Base-by-base conservation (phyloP, 225 moss, liverwort and hornwort species). In the Climacium dendroides region DNA sequence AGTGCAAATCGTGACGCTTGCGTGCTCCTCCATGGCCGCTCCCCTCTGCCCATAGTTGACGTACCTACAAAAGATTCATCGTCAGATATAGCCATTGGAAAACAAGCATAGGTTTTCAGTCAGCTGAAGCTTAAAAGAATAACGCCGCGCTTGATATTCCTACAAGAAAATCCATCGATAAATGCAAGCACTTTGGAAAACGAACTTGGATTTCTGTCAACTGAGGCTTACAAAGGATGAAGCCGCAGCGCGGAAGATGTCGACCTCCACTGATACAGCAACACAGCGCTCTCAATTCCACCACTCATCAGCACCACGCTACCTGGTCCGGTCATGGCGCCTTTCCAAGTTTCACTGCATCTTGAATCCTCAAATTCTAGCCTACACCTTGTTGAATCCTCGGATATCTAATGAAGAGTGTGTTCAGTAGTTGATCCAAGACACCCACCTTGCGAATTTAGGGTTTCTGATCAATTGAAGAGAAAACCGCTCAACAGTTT, bases 1-100 rank as follows among this genome's bases (percentile, higher is more conserved):
- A 52, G 53, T 80, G 93, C 93, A 95, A 34, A 94, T 90, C 87
- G 90, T 92, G 54, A 86, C 91, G 84, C 94, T 88, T 32, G 94
- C 93, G 50, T 86, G 92, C 91, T 94, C 94, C 85, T 95, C 95
- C 95, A 92, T 94, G 19, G 79, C 78, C 67, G 95, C 95, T 34
- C 95, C 94, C 64, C 89, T 90, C 82, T 95, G 95, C 20, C 95
- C 95, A 90, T 94, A 95, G 89, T 95, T 93, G 48, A 95, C 85
- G 63, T 88, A 94, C 90, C 95, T 95, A 78, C 58, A 15, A 67
- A 78, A 73, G 19, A 71, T 8, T 19, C 70, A 45, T 61, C 72
- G 25, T 53, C 47, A 82, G 48, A 79, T 53, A 25, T 52, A 65
- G 32, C 5, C 7, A 26, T 53, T 37, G 50, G 47, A 66, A 47